Conservation (phyloP, 176 grass and related monocot genomes). For the Aegilops speltoides region DNA sequence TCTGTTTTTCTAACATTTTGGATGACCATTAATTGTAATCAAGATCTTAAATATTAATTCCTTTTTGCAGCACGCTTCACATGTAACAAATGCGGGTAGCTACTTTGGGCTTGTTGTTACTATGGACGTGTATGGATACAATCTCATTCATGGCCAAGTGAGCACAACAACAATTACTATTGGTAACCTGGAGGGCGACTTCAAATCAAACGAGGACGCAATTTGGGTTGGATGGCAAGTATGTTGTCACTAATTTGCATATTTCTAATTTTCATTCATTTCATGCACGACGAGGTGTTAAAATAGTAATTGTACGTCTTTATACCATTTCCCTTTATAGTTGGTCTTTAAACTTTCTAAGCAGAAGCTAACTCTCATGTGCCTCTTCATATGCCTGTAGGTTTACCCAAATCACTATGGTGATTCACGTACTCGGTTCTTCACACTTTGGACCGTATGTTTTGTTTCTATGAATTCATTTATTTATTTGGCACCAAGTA, state of each 20-base stretch:
- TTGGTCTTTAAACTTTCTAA: background rate
- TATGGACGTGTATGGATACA: background rate
- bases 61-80: background rate
- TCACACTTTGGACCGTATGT: background rate
- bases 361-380: background rate
- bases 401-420: background rate
- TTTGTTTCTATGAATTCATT: background rate
- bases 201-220: background rate
- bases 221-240: background rate
- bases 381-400: background rate
- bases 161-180: background rate
- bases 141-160: background rate
- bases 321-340: background rate
- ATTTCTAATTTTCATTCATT: background rate
- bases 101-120: background rate
- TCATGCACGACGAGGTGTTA: background rate
- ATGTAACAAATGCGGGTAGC: background rate
- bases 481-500: background rate
- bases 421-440: background rate
- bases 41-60: background rate
- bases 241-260: background rate
- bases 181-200: background rate
- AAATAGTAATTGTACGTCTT: background rate
- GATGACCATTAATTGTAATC: background rate
- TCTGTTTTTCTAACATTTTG: background rate